phyloP scores from a whole-genome alignment of 768 basidiomycete genomes.

The Collybia sordida region DNA sequence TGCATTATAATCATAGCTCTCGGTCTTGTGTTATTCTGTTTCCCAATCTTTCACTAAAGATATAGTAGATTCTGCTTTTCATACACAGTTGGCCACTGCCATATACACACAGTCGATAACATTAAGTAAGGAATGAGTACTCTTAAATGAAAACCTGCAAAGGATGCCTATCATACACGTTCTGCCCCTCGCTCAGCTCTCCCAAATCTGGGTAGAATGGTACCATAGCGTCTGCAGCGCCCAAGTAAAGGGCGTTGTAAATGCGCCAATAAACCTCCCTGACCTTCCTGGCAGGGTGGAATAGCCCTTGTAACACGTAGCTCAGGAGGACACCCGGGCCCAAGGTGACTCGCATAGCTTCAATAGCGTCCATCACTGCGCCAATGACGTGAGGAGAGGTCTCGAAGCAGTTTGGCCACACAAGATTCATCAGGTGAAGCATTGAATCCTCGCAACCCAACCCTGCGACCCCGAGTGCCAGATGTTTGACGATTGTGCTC shows the following conservation, averaged over 20 bases:
- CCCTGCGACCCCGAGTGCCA: constrained; percentile 95
- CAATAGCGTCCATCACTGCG: constrained; percentile 97
- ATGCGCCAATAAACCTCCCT: constrained; percentile 98
- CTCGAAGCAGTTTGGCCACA: constrained; percentile 99
- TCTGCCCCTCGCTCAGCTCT: constrained; percentile 89
- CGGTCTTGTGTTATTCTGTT: not conserved
- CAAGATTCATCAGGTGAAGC: constrained; percentile 95
- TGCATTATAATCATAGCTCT: not conserved
- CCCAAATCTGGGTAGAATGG: constrained; percentile 93
- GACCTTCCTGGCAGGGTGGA: constrained; percentile 96
- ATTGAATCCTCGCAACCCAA: constrained; percentile 98
- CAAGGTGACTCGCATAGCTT: constrained; percentile 94
- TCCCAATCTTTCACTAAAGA: constrained; percentile 6
- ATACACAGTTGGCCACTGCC: not conserved
- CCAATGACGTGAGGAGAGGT: constrained; percentile 98
- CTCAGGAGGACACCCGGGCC: constrained; percentile 91
- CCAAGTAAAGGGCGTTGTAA: constrained; percentile 93
- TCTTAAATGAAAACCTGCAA: constrained; percentile 79
- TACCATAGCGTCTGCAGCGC: constrained; percentile 87
- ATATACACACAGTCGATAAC: not conserved
- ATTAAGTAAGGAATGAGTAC: constrained; percentile 14
- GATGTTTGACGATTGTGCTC: constrained; percentile 96
- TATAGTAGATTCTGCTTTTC: constrained; percentile 2
- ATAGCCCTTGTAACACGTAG: constrained; percentile 92
- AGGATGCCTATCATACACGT: constrained; percentile 83